Evolutionary conservation across 208 protist genomes (phyloP).

Genomic region (Angomonas ambiguus): DNA sequence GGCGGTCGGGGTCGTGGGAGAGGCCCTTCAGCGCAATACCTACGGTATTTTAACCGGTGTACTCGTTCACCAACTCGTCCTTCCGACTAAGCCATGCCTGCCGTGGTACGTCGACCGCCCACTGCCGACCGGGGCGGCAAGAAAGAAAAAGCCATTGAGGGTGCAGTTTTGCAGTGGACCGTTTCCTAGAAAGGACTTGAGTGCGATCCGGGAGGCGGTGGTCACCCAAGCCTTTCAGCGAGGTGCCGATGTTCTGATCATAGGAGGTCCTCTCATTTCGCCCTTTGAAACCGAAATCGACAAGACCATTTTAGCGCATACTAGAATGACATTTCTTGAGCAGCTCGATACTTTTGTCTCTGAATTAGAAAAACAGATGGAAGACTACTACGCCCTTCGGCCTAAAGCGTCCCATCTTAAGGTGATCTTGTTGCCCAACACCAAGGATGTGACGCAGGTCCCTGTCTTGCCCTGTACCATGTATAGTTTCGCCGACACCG

Average conservation of each 20-base stretch:
- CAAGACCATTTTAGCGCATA: slow-evolving; percentile 31
- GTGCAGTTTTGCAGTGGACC: slow-evolving; percentile 87
- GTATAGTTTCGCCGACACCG: slow-evolving; percentile 63
- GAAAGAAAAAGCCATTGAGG: slow-evolving; percentile 15
- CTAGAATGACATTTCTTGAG: slow-evolving; percentile 62
- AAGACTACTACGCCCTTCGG: slow-evolving; percentile 44
- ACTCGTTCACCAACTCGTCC: slow-evolving; percentile 61
- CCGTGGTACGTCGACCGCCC: slow-evolving; percentile 59
- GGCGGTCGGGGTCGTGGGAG: slow-evolving; percentile 73
- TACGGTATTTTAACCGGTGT: slow-evolving; percentile 71
- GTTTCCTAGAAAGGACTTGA: slow-evolving; percentile 64
- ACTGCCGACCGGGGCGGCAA: not conserved
- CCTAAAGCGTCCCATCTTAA: slow-evolving; percentile 39
- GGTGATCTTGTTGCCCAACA: slow-evolving; percentile 70
- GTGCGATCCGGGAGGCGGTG: slow-evolving; percentile 42
- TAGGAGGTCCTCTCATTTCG: slow-evolving; percentile 74
- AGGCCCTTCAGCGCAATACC: slow-evolving; percentile 68
- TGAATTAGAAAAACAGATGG: slow-evolving; percentile 57
- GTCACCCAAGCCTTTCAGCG: slow-evolving; percentile 56
- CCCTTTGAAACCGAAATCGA: slow-evolving; percentile 60
- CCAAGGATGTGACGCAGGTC: slow-evolving; percentile 71
- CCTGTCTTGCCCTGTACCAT: slow-evolving; percentile 76
- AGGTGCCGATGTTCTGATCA: slow-evolving; percentile 72
- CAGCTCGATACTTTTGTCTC: slow-evolving; percentile 55
- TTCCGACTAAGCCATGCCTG: slow-evolving; percentile 51